Evolutionary conservation across 2,329 filamentous ascomycete genomes (phyloP), one percentile per base, ranked within the genome.

Genomic region (Camptophora hylomeconis): DNA sequence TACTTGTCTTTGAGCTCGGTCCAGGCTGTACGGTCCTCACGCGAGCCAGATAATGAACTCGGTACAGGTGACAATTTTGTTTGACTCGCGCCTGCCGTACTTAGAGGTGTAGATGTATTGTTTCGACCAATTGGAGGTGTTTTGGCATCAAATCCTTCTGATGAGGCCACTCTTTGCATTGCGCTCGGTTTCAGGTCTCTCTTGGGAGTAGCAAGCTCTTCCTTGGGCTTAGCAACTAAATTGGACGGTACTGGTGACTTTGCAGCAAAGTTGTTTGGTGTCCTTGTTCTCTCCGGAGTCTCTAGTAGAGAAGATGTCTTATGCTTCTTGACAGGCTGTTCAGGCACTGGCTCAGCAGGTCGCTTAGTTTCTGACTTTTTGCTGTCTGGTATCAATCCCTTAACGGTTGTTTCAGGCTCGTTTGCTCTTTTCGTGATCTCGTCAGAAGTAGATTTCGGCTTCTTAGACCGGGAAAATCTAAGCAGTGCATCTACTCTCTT

Each of bases 401-500:
- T 24, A 24, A 16, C 22, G 7, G 28, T 14, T 21, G 21, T 25
- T 17, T 21, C 14, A 13, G 25, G 17, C 13, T 14, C 17, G 8
- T 10, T 25, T 18, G 12, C n/a, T n/a, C n/a, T n/a, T n/a, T n/a
- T n/a, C n/a, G n/a, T n/a, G n/a, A n/a, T n/a, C 17, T 32, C 33
- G 4, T 37, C 35, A 17, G 28, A 25, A 23, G 26, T 28, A 12
- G 26, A 7, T n/a, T 20, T 5, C 10, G 31, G 33, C 28, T 44
- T 44, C 33, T 42, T 45, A 3, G 36, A 28, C 14, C 40, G 36
- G 2, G 32, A 46, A 26, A 62, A 57, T 39, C 56, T 60, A 12
- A 63, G 48, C 11, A 63, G 46, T 17, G 47, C 55, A 34, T 61
- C 57, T 17, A 69, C 55, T n/a, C 58, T 56, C 30, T 57, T 58